Evolutionary conservation across 257 asterid species (phyloP).

Genomic region (Solanum bulbocastanum): DNA sequence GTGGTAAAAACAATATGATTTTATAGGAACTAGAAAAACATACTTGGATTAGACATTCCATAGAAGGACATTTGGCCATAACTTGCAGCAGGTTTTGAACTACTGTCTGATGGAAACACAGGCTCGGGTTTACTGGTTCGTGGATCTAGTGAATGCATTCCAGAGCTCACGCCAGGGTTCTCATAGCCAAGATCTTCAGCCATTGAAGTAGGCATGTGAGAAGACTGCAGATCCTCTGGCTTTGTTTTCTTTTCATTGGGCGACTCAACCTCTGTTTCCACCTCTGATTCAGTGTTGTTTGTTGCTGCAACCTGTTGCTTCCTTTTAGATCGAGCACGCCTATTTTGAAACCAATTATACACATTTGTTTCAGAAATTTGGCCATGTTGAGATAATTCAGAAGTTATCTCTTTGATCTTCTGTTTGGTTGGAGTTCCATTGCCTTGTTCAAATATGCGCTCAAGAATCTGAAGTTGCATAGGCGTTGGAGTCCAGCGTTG

Average conservation of each 20-base stretch:
- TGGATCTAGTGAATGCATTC: conserved; percentile 39
- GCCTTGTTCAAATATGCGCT: conserved; percentile 87
- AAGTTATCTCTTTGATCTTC: conserved; percentile 89
- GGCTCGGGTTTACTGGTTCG: conserved; percentile 52
- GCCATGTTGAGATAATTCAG: conserved; percentile 86
- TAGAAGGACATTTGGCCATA: conserved; percentile 63
- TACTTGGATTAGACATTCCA: conserved; percentile 56
- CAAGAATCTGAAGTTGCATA: conserved; percentile 89
- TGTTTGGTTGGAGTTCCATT: conserved; percentile 94
- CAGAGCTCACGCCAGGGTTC: conserved; percentile 35
- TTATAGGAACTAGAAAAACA: conserved; percentile 6
- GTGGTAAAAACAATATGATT: not conserved
- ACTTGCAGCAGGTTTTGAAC: conserved; percentile 47
- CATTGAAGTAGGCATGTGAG: conserved; percentile 33
- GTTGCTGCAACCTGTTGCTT: conserved; percentile 60
- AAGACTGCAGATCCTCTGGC: conserved; percentile 64
- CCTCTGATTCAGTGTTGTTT: conserved; percentile 69
- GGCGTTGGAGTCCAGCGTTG: conserved; percentile 98
- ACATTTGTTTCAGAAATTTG: conserved; percentile 96
- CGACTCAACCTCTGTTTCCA: conserved; percentile 91
- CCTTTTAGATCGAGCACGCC: conserved; percentile 97
- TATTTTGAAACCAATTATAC: conserved; percentile 95
- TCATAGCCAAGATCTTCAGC: conserved; percentile 57
- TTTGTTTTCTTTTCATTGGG: conserved; percentile 78
- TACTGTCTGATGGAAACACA: conserved; percentile 52